Evolutionary conservation across 768 basidiomycete genomes (phyloP), one percentile per base, ranked within the genome.

Genomic region (Pulveroboletus ravenelii): DNA sequence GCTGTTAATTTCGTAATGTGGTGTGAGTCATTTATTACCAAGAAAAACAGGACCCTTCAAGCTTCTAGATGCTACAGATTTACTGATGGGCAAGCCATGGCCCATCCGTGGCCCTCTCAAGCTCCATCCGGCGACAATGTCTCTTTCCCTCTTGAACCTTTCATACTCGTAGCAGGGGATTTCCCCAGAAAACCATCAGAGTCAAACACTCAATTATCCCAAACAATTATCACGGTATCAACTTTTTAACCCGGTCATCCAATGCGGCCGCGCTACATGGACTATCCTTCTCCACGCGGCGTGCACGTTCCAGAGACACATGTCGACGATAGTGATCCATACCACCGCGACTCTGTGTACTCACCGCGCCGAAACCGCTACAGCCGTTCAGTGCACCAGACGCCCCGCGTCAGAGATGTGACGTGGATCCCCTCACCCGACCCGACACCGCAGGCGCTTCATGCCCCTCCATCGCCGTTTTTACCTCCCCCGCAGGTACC

Each of bases 251-350:
- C 10, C 2, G 2, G 34, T 2, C 13, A 20, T 35, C 44, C 34
- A 35, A 45, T 54, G 68, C 68, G 53, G 70, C 68, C 41, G 57
- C 38, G 42, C 41, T 41, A 41, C 41, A 51, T 51, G 48, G 55
- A 43, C 31, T 64, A 46, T 52, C 47, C 58, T n/a, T 65, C 59
- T 3, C 59, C 62, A 45, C 63, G 50, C 39, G 64, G 57, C 27
- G 51, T 53, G 2, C 63, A 59, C 48, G 59, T 64, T 46, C 35
- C 58, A 44, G 61, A 63, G 41, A 45, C 48, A 14, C 48, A 41
- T 42, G 6, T 38, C 31, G 38, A 13, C 34, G 45, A 56, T 32
- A 18, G 47, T 13, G 51, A 57, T 23, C 43, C 50, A 20, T 60
- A 53, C 42, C 51, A 40, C 15, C 47, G 49, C 25, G 30, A 32